Conservation (phyloP, 768 basidiomycete species). For the Symmetrospora coprosmae region DNA sequence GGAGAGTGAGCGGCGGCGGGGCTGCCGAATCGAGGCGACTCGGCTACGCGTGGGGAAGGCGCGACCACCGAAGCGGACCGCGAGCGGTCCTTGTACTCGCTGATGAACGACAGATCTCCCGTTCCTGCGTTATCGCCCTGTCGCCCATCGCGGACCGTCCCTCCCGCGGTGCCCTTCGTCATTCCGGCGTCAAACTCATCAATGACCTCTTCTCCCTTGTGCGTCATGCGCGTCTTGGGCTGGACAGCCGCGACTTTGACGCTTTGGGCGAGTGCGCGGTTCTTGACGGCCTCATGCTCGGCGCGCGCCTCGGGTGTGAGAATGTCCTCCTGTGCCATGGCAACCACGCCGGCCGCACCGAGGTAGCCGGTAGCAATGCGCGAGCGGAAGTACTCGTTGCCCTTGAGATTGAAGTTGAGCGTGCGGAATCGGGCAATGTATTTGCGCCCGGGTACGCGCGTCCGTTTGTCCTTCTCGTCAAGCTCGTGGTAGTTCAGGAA, state of each 20-base stretch:
- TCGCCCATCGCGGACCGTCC: neutral
- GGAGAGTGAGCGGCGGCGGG: too few species aligned
- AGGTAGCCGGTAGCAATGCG: constrained; percentile 58
- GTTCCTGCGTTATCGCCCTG: neutral
- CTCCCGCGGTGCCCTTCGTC: too few species aligned
- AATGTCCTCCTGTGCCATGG: constrained; percentile 76
- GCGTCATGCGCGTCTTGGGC: constrained; percentile 65
- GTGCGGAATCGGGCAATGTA: constrained; percentile 66
- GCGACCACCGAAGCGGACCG: too few species aligned
- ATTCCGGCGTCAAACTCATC: constrained; percentile 49
- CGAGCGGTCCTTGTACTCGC: too few species aligned
- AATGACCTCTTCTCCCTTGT: constrained; percentile 83
- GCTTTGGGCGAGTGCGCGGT: constrained; percentile 69
- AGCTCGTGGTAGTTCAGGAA: constrained; percentile 63
- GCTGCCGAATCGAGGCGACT: too few species aligned
- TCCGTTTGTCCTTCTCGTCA: constrained; percentile 48
- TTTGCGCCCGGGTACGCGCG: constrained; percentile 23
- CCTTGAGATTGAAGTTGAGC: constrained; percentile 72
- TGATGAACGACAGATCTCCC: too few species aligned
- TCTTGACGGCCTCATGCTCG: constrained; percentile 64
- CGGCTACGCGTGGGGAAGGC: too few species aligned
- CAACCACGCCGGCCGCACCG: constrained; percentile 56
- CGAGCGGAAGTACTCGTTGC: constrained; percentile 62
- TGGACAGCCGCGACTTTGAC: constrained; percentile 48
- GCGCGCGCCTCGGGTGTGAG: constrained; percentile 74